Conservation (phyloP, 2,329 filamentous ascomycete genomes). For the Herpotrichia juniperi region DNA sequence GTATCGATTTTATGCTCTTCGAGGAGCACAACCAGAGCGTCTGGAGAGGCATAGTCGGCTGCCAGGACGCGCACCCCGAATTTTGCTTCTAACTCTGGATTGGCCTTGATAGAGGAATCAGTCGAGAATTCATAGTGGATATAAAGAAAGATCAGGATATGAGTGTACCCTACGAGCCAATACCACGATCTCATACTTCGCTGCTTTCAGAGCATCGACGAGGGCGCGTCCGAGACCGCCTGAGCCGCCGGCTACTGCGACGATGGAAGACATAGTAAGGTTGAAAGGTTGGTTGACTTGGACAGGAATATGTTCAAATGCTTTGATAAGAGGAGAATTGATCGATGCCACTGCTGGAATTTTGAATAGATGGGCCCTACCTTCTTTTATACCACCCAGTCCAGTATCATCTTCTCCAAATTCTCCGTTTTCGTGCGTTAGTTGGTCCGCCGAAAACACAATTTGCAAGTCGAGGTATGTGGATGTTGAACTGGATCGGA, state of each 20-base stretch:
- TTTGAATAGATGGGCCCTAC: too few relatives aligned
- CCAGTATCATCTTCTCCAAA: too few relatives aligned
- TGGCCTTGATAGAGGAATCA: conserved; percentile 4
- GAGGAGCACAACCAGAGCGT: conserved; percentile 30
- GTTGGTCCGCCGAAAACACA: too few relatives aligned
- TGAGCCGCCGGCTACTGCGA: conserved; percentile 57
- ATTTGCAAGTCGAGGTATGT: too few relatives aligned
- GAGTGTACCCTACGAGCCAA: conserved; percentile 47
- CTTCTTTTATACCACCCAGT: too few relatives aligned
- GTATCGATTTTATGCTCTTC: conserved; percentile 51
- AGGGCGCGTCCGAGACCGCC: conserved; percentile 53
- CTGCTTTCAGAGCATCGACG: conserved; percentile 50
- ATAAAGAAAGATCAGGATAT: background rate
- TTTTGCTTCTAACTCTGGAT: conserved; percentile 14
- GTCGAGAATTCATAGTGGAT: background rate
- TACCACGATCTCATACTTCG: conserved; percentile 48
- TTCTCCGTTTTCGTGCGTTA: too few relatives aligned
- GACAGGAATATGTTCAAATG: background rate
- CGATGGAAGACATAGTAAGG: conserved; percentile 24
- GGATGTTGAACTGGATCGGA: too few relatives aligned
- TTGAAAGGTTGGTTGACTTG: background rate
- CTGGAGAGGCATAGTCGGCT: conserved; percentile 40
- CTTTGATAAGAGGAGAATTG: too few relatives aligned
- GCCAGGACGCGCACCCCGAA: conserved; percentile 19
- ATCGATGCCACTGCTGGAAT: too few relatives aligned